phyloP scores from a whole-genome alignment of 2,329 filamentous ascomycete species.

The Leptographium galeiforme region DNA sequence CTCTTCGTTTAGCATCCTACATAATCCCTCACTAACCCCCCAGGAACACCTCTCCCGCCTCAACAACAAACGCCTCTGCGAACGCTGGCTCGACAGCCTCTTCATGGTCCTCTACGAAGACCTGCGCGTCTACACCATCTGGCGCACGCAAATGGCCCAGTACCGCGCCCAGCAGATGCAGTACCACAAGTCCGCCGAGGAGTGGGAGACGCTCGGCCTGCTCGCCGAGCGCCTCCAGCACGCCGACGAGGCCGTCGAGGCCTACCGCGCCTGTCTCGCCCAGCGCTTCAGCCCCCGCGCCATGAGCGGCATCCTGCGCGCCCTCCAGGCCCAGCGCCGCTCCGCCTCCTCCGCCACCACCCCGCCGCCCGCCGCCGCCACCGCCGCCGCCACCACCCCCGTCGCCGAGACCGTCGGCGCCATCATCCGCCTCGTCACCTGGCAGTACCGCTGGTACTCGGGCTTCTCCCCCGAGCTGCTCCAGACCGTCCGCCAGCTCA shows the following conservation, averaged over 20 bases:
- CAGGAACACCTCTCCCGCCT: slow-evolving; percentile 75
- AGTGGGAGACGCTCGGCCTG: slow-evolving; percentile 95
- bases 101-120: slow-evolving; percentile 99
- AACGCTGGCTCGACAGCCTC: slow-evolving; percentile 93
- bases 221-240: slow-evolving; percentile 89
- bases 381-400: slow-evolving; percentile 4
- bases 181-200: slow-evolving; percentile 92
- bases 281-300: slow-evolving; percentile 91
- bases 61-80: slow-evolving; percentile 92
- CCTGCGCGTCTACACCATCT: slow-evolving; percentile 95
- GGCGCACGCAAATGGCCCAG: slow-evolving; percentile 95
- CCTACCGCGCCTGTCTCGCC: slow-evolving; percentile 75
- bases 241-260: slow-evolving; percentile 79
- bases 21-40: slow-evolving; percentile 21
- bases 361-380: neutral
- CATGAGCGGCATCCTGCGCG: slow-evolving; percentile 67
- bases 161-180: slow-evolving; percentile 86
- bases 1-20: too few relatives aligned
- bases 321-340: slow-evolving; percentile 45
- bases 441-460: slow-evolving; percentile 99
- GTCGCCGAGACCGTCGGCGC: slow-evolving; percentile 69
- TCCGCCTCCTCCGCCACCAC: neutral
- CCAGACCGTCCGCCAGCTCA: slow-evolving; percentile 76
- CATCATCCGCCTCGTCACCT: slow-evolving; percentile 85
- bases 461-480: slow-evolving; percentile 93